phyloP scores from a whole-genome alignment of 1,284 basidiomycete genomes.

The Ganoderma resinaceum region DNA sequence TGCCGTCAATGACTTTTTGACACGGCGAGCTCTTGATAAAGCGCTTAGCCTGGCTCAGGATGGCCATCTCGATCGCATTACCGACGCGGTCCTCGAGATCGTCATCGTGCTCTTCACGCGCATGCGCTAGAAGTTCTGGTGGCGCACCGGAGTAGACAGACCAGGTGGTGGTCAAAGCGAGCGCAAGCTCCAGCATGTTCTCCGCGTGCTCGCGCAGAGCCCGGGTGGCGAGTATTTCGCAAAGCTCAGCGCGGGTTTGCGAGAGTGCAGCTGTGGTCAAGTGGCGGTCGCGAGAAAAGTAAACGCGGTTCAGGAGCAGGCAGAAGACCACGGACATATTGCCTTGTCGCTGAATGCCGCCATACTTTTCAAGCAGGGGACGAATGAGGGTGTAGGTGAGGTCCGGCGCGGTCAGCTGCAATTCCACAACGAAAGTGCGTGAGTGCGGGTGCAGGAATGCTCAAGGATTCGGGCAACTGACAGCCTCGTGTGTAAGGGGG shows the following conservation, averaged over 20 bases:
- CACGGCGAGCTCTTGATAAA: conserved; percentile 89
- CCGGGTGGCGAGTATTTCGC: conserved; percentile 89
- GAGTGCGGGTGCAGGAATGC: background rate
- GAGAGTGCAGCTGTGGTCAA: conserved; percentile 74
- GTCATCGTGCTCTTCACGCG: conserved; percentile 75
- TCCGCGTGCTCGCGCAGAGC: conserved; percentile 82
- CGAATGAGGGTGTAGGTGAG: conserved; percentile 87
- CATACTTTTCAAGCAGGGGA: conserved; percentile 79
- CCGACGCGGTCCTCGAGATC: conserved; percentile 83
- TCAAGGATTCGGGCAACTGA: conserved; percentile 39
- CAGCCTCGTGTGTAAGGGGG: conserved; percentile 77
- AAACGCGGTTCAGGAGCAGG: conserved; percentile 86
- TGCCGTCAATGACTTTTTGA: conserved; percentile 86
- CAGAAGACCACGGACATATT: conserved; percentile 87
- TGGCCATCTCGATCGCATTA: conserved; percentile 92
- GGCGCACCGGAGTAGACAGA: conserved; percentile 87
- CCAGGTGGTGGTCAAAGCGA: conserved; percentile 88
- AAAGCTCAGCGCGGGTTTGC: conserved; percentile 78
- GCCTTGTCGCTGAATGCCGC: conserved; percentile 63
- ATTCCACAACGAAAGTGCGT: conserved; percentile 3
- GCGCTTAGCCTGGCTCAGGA: conserved; percentile 82
- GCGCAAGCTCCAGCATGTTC: conserved; percentile 78
- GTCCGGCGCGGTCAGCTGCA: conserved; percentile 80
- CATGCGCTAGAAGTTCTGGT: conserved; percentile 62
- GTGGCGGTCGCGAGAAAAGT: conserved; percentile 82